Evolutionary conservation across 106 monocot genomes (phyloP), one percentile per base, ranked within the genome.

Genomic region (Narthecium ossifragum): DNA sequence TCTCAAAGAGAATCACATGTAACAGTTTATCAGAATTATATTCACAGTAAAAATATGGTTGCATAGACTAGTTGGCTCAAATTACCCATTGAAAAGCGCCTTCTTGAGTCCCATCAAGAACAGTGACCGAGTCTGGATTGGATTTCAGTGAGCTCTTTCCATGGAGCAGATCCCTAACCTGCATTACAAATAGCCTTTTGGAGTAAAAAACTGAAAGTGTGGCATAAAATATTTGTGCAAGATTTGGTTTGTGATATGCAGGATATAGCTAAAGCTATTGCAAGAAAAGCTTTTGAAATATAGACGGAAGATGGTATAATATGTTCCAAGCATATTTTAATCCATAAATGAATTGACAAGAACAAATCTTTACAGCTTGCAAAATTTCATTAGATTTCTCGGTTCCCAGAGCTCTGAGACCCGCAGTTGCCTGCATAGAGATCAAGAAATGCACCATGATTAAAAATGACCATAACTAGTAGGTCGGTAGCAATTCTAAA

Each of bases 61-160:
- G n/a, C n/a, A n/a, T n/a, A n/a, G n/a, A n/a, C n/a, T n/a, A n/a
- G n/a, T n/a, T n/a, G n/a, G n/a, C n/a, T n/a, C n/a, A n/a, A n/a
- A 22, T 46, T 88, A 93, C 93, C 93, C 93, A 93, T 57, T 93
- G 76, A 64, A 73, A 93, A 70, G 93, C 81, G 4, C 88, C 93
- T 73, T 88, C 93, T 59, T 88, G 88, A 51, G 76, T 77, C 73
- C 93, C 93, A 74, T 93, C 88, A 41, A 93, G 88, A 59, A 93
- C 93, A 70, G 79, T 71, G 13, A 88, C 82, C 88, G 85, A 84
- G 65, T 88, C 85, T 31, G 61, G 59, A 54, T 85, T 63, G 46
- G 59, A 82, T 60, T 85, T 93, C 10, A 93, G 58, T 20, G 85
- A 88, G 51, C 82, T 85, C 61, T 77, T 85, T 6, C 79, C 73